A percentile compares a stretch with the other conserved stretches of the same genome.
Conservation (phyloP, 768 basidiomycete genomes). For the Multifurca ochricompacta region DNA sequence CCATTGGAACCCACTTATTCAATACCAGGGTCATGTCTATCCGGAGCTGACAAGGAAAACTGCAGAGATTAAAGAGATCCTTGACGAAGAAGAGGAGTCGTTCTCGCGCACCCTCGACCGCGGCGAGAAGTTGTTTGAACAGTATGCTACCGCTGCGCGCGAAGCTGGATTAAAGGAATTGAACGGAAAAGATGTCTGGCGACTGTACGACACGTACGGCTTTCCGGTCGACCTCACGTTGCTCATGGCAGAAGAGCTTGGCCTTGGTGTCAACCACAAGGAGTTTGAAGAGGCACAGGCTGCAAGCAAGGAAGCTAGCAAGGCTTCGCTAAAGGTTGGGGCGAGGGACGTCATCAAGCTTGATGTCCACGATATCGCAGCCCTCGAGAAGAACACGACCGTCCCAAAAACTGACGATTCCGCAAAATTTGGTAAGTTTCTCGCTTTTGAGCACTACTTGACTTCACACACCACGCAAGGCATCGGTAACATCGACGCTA, state of each 20-base stretch:
- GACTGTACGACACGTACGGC: conserved; percentile 95
- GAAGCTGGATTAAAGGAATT: conserved; percentile 58
- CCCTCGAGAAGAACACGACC: conserved; percentile 64
- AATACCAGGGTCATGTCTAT: conserved; percentile 67
- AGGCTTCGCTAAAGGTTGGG: conserved; percentile 69
- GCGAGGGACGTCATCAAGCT: conserved; percentile 69
- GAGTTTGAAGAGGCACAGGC: conserved; percentile 89
- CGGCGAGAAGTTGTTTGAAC: conserved; percentile 92
- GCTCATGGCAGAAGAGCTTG: conserved; percentile 94
- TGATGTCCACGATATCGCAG: conserved; percentile 90
- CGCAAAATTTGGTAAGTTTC: conserved; percentile 73
- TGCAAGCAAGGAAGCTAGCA: conserved; percentile 85
- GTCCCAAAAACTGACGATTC: conserved; percentile 93
- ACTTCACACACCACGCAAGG: conserved; percentile 35
- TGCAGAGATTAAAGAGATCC: conserved; percentile 84
- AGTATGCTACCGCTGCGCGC: conserved; percentile 65
- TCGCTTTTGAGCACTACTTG: not conserved
- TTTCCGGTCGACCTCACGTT: conserved; percentile 96
- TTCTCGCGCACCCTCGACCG: conserved; percentile 97
- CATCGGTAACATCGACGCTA: conserved; percentile 67
- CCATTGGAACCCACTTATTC: conserved; percentile 1
- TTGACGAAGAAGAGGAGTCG: conserved; percentile 96
- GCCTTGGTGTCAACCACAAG: conserved; percentile 71
- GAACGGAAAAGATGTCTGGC: conserved; percentile 91
- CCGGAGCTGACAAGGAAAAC: conserved; percentile 84